Evolutionary conservation across 2,329 filamentous ascomycete genomes (phyloP), one percentile per base, ranked within the genome.

Genomic region (Sordariomycetes sp.): DNA sequence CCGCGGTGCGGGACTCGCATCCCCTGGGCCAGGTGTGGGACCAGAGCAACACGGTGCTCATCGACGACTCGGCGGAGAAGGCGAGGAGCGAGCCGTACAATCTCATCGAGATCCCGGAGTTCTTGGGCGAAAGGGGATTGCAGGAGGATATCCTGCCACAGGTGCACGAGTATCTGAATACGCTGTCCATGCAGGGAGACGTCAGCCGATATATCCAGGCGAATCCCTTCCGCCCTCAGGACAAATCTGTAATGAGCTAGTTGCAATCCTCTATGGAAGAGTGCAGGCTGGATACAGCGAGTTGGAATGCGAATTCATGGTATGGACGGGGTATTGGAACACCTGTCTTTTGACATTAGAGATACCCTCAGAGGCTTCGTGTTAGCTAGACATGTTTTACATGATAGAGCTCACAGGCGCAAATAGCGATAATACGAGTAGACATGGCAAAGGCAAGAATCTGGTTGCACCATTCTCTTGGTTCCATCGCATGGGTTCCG

Each of bases 21-120:
- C 80, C 74, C 22, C 76, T 71, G 25, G 70, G 66, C 16, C 40
- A 24, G 4, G 65, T 69, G 14, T 97, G 91, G 88, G 80, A 85
- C 64, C 91, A 96, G 72, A 79, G 79, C 55, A 96, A 97, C 70
- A 97, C 94, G 0, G 79, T 97, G 7, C 77, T 99, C 28, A 84
- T 97, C 46, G 94, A 99, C 64, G 94, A 97, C 72, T 89, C 86
- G 34, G 65, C 72, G 1, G 79, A 92, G 66, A 99, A 97, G 75
- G 92, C 87, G 0, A 78, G 82, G 28, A 86, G 81, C 58, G 90
- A 99, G 70, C 94, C 94, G 1, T 82, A 83, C 72, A 97, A 97
- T 65, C 78, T 94, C 24, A 72, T 97, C 11, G 76, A 85, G 62
- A 79, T 97, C 24, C 89, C 91, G 1, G 90, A 95, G 70, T 97